Conservation (phyloP, 2,329 filamentous ascomycete species). For the Trichoderma semiorbis region DNA sequence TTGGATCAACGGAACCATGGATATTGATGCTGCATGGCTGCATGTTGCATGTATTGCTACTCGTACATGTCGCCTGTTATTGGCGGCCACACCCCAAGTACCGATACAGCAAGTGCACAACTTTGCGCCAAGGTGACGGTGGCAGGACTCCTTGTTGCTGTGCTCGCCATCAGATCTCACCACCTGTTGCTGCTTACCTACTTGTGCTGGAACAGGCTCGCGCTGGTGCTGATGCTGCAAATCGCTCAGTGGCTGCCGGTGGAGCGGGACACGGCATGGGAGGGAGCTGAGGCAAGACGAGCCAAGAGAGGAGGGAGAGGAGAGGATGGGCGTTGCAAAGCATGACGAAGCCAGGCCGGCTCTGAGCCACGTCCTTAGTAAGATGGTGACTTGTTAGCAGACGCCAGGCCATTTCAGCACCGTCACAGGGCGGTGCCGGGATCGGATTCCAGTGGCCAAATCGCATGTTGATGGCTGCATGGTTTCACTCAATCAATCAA, state of each 20-base stretch:
- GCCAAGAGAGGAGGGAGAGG: background rate
- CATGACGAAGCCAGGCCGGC: background rate
- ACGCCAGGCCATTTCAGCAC: background rate
- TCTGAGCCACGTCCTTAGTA: background rate
- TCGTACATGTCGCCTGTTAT: background rate
- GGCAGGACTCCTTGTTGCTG: background rate
- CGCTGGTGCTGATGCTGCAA: conserved; percentile 9
- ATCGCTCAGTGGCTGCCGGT: conserved; percentile 10
- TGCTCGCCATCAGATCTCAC: background rate
- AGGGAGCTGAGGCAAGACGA: background rate
- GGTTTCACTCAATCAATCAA: background rate
- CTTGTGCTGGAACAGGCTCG: background rate
- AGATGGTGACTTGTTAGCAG: background rate
- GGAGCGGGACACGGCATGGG: background rate
- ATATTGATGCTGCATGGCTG: background rate
- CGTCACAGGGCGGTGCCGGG: background rate
- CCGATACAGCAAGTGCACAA: background rate
- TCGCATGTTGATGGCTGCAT: background rate
- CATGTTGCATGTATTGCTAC: background rate
- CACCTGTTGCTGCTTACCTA: background rate
- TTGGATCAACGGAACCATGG: background rate
- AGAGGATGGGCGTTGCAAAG: background rate
- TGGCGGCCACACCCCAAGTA: background rate
- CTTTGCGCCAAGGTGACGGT: background rate
- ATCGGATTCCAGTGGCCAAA: background rate